Base-by-base conservation (phyloP, 352 stramenopile genomes). In the Globisporangium yorkense region DNA sequence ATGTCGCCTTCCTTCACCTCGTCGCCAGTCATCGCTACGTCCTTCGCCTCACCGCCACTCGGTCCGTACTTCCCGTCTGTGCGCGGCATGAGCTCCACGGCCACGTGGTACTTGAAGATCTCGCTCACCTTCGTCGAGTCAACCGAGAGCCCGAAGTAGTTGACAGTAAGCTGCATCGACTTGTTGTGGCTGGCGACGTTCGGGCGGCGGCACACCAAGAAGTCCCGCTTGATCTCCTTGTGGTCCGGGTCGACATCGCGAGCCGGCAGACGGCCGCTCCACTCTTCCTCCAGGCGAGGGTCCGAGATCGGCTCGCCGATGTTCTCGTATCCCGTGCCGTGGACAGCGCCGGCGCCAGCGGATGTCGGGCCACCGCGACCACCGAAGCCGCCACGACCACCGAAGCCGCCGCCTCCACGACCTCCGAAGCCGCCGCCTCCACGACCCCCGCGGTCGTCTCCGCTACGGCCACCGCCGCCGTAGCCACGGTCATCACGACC, bases 81-180 rank as follows among this genome's bases (percentile, higher is more conserved):
- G 24, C 79, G 74, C 27, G 72, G 65, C 18, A 73, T 75, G 10
- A 75, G 75, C 33, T 80, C 69, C 5, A 92, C 78, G 4, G 74
- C 56, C 27, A 88, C 74, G 56, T 89, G 77, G 54, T 92, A 92
- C 57, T 90, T 89, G 61, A 86, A 88, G 39, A 90, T 72, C 51
- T 92, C 80, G 0, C 53, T 21, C 9, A 67, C 63, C 3, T 45
- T 66, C 18, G 61, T 66, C 20, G 61, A 56, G 41, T 89, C 72
- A 6, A 92, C 40, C n/a, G 69, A 72, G 9, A 92, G 51, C 15
- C 57, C 61, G 48, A 89, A 90, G 64, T 87, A 87, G 53, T 92
- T 92, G 4, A 86, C 71, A 7, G 70, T 62, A 45, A 92, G 44
- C 12, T 67, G 67, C 39, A 77, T 71, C 0, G 61, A 74, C 9